Conservation (phyloP, 2,329 filamentous ascomycete species). For the Ramichloridium luteum region DNA sequence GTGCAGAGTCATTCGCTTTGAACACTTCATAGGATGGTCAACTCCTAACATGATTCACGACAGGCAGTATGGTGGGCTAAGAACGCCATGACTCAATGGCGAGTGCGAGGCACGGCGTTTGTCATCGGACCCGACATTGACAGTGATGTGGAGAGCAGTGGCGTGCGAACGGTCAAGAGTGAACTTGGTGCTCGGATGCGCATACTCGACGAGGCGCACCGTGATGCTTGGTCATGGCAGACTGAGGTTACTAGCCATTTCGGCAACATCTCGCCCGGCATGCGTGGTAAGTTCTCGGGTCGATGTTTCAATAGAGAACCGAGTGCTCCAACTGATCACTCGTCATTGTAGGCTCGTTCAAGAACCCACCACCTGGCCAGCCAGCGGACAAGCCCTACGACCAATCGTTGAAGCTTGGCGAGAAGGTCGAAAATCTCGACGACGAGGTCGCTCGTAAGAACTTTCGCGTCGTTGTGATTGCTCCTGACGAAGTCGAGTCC, state of each 20-base stretch:
- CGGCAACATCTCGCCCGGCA: slow-evolving; percentile 70
- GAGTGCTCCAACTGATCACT: no score
- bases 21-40: no score
- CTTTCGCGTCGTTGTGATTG: slow-evolving; percentile 80
- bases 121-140: slow-evolving; percentile 60
- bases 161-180: slow-evolving; percentile 46
- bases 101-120: slow-evolving; percentile 64
- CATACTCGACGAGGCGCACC: slow-evolving; percentile 32
- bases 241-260: slow-evolving; percentile 77
- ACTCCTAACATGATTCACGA: no score
- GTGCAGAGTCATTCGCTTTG: no score
- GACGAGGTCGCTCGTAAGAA: slow-evolving; percentile 60
- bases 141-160: slow-evolving; percentile 37
- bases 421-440: slow-evolving; percentile 57
- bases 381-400: slow-evolving; percentile 34
- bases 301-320: no score
- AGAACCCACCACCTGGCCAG: slow-evolving; percentile 41
- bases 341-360: slow-evolving; percentile 50
- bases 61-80: not conserved
- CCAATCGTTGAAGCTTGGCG: slow-evolving; percentile 37
- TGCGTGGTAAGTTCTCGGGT: slow-evolving; percentile 49
- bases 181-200: slow-evolving; percentile 54
- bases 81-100: slow-evolving; percentile 56
- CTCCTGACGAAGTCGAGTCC: slow-evolving; percentile 64
- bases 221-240: slow-evolving; percentile 58